Conservation (phyloP, 1,284 basidiomycete genomes). For the Mycosarcoma mackinlayi region DNA sequence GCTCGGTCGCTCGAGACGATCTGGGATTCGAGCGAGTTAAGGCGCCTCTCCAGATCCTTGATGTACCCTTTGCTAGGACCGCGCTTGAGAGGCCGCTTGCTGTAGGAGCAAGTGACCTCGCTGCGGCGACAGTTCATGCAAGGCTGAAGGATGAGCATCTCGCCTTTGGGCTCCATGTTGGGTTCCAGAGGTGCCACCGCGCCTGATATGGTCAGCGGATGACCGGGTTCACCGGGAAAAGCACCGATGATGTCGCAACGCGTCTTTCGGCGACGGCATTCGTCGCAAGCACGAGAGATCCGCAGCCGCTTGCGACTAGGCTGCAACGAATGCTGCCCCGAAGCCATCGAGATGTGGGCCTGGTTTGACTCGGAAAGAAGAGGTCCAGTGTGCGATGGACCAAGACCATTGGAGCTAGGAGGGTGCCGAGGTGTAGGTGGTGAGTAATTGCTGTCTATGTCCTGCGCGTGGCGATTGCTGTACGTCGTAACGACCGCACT, state of each 20-base stretch:
- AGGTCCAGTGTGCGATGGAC: background rate
- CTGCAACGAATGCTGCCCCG: constrained; percentile 15
- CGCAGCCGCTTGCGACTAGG: constrained; percentile 47
- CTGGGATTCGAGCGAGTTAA: constrained; percentile 54
- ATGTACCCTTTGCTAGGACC: constrained; percentile 58
- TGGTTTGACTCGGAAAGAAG: background rate
- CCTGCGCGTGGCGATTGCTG: background rate
- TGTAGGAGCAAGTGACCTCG: constrained; percentile 48
- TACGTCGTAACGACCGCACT: background rate
- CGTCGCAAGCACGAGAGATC: constrained; percentile 50
- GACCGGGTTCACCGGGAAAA: constrained; percentile 45
- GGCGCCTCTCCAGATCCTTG: constrained; percentile 57
- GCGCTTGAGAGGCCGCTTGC: constrained; percentile 53
- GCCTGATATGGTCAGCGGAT: constrained; percentile 44
- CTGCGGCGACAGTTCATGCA: constrained; percentile 54
- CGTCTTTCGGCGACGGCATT: constrained; percentile 52
- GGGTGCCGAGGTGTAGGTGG: background rate
- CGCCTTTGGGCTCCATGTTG: constrained; percentile 39
- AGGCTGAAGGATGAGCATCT: constrained; percentile 57
- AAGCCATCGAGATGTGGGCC: background rate
- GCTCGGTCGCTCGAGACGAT: constrained; percentile 14
- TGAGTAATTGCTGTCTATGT: background rate
- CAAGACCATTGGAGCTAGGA: background rate
- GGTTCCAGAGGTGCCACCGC: constrained; percentile 35
- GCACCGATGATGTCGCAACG: constrained; percentile 53